Evolutionary conservation across 345 rosid species (phyloP).

Genomic region (Hevea brasiliensis): DNA sequence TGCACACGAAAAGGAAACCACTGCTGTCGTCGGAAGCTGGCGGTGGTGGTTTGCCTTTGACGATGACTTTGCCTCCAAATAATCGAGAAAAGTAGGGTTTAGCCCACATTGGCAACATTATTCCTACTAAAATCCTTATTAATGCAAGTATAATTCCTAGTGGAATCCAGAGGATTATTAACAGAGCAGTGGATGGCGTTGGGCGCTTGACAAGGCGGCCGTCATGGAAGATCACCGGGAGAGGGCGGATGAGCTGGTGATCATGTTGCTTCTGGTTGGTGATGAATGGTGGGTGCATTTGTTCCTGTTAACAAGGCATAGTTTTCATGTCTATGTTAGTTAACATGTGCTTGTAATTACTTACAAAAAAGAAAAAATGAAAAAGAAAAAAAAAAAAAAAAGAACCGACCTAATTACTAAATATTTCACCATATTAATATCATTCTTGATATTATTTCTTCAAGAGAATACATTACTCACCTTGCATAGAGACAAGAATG

Average conservation of each 20-base stretch:
- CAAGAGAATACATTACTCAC: constrained; percentile 34
- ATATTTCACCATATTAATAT: no score
- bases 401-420: no score
- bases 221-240: constrained; percentile 87
- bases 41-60: constrained; percentile 76
- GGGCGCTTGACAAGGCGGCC: constrained; percentile 89
- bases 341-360: no score
- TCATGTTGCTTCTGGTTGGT: constrained; percentile 20
- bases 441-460: not conserved
- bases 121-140: constrained; percentile 48
- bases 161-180: constrained; percentile 84
- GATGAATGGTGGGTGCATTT: constrained; percentile 52
- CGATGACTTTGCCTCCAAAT: constrained; percentile 58
- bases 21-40: constrained; percentile 31
- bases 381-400: no score
- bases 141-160: constrained; percentile 64
- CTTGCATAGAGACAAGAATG: constrained; percentile 62
- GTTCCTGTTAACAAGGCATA: constrained; percentile 44
- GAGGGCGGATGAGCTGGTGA: constrained; percentile 45
- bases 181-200: constrained; percentile 60
- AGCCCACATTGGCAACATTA: constrained; percentile 61
- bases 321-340: not conserved
- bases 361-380: no score
- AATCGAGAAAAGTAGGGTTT: constrained; percentile 53
- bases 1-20: constrained; percentile 86